phyloP scores from a whole-genome alignment of 1,284 basidiomycete genomes.

The Lignosus rhinocerotis region DNA sequence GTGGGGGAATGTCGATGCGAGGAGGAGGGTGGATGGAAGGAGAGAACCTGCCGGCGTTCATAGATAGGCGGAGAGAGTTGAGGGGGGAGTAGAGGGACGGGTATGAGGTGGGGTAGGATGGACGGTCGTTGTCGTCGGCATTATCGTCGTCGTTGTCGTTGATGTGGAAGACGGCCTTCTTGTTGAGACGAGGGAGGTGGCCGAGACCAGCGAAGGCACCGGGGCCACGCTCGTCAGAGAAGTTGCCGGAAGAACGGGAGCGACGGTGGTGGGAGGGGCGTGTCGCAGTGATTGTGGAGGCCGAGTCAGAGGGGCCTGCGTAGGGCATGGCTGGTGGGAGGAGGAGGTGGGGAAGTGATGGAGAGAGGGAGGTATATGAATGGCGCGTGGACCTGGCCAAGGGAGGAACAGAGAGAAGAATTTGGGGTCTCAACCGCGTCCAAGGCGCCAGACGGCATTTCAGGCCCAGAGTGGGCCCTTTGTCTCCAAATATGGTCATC shows the following conservation, averaged over 20 bases:
- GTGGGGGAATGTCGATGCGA: slow-evolving; percentile 30
- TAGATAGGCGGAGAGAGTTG: slow-evolving; percentile 29
- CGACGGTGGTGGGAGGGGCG: slow-evolving; percentile 28
- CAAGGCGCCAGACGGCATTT: background rate
- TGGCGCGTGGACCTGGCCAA: background rate
- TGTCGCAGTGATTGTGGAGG: slow-evolving; percentile 22
- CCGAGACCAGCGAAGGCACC: slow-evolving; percentile 56
- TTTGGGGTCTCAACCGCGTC: too few relatives aligned
- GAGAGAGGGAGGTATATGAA: slow-evolving; percentile 16
- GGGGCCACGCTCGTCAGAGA: slow-evolving; percentile 47
- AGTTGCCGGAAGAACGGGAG: slow-evolving; percentile 36
- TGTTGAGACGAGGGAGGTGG: slow-evolving; percentile 45
- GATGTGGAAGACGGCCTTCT: slow-evolving; percentile 37
- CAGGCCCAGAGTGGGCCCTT: background rate
- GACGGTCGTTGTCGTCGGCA: slow-evolving; percentile 22
- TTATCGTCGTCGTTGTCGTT: slow-evolving; percentile 36
- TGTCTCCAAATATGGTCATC: slow-evolving; percentile 3
- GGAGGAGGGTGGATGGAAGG: slow-evolving; percentile 28
- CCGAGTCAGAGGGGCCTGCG: slow-evolving; percentile 28
- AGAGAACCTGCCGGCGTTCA: slow-evolving; percentile 35
- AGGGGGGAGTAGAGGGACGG: slow-evolving; percentile 15
- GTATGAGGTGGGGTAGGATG: slow-evolving; percentile 18
- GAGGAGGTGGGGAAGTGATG: background rate
- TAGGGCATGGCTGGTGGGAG: slow-evolving; percentile 30
- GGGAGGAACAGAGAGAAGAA: background rate